Conservation (phyloP, 495 filamentous ascomycete species). For the Podospora didyma region DNA sequence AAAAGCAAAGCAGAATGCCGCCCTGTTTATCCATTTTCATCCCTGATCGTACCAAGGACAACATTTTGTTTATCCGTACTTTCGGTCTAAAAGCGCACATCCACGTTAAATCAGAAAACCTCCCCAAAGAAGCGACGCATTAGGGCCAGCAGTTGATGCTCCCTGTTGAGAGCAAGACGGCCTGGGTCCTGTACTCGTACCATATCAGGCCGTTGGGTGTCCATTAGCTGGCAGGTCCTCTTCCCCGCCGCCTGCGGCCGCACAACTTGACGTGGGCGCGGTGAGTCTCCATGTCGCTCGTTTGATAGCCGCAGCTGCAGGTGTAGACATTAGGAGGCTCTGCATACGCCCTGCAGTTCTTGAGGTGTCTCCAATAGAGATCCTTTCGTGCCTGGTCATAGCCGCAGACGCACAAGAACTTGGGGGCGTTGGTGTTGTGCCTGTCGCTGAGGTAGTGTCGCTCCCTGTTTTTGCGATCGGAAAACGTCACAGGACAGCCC, state of each 20-base stretch:
- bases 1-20: too few species aligned
- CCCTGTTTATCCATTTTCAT: too few species aligned
- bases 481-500: slow-evolving; percentile 1
- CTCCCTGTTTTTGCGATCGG: slow-evolving; percentile 1
- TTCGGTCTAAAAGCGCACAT: too few species aligned
- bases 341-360: background rate
- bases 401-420: background rate
- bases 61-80: too few species aligned
- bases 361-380: slow-evolving; percentile 6
- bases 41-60: too few species aligned
- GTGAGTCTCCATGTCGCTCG: background rate
- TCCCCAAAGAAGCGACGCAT: too few species aligned
- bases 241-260: background rate
- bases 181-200: too few species aligned
- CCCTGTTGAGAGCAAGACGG: too few species aligned
- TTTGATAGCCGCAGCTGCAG: slow-evolving; percentile 4
- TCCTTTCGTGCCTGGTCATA: slow-evolving; percentile 6
- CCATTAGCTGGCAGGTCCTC: too few species aligned
- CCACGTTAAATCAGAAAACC: too few species aligned
- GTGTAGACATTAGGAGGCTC: background rate
- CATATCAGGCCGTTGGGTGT: too few species aligned
- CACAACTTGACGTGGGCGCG: slow-evolving; percentile 1
- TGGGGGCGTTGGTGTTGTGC: background rate
- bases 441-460: slow-evolving; percentile 1
- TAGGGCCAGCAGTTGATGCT: too few species aligned